phyloP scores from a whole-genome alignment of 208 protist species.

The Angomonas desouzai region DNA sequence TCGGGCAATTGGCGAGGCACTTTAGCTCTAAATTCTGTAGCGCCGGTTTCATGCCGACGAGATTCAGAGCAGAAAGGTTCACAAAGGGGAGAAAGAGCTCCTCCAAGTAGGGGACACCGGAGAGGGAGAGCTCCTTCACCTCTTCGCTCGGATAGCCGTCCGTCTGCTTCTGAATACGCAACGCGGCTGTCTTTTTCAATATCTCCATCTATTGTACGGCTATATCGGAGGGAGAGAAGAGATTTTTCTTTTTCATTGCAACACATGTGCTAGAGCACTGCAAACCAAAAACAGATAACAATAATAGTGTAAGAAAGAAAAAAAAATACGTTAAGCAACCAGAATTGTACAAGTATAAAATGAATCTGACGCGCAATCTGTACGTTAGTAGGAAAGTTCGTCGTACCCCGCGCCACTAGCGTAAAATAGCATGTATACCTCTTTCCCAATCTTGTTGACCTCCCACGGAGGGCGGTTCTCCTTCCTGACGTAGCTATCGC shows the following conservation, averaged over 20 bases:
- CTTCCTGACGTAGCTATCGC: conserved; percentile 10
- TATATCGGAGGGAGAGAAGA: neutral
- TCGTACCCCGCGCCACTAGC: neutral
- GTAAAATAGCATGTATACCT: conserved; percentile 23
- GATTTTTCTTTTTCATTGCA: too few relatives aligned
- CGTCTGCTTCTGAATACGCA: conserved; percentile 70
- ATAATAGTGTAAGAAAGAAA: conserved; percentile 10
- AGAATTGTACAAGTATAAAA: too few relatives aligned
- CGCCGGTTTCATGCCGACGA: conserved; percentile 65
- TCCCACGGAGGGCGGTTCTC: conserved; percentile 3
- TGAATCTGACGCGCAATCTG: too few relatives aligned
- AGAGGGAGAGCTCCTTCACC: conserved; percentile 60
- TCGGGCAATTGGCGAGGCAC: conserved; percentile 23
- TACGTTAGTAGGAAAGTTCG: too few relatives aligned
- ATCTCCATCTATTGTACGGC: conserved; percentile 51
- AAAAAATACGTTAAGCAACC: conserved; percentile 3
- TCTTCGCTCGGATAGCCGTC: conserved; percentile 36
- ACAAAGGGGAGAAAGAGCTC: conserved; percentile 47
- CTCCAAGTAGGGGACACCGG: conserved; percentile 42
- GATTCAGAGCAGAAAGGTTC: conserved; percentile 48
- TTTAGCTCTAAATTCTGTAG: conserved; percentile 30
- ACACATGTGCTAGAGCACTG: too few relatives aligned
- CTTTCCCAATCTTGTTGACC: conserved; percentile 4
- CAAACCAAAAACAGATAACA: conserved; percentile 10
- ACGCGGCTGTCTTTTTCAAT: conserved; percentile 55